Percentiles rank a stretch among this genome's conserved stretches.
Conservation (phyloP, 176 grass and related monocot genomes). For the Saccharum officinarum region DNA sequence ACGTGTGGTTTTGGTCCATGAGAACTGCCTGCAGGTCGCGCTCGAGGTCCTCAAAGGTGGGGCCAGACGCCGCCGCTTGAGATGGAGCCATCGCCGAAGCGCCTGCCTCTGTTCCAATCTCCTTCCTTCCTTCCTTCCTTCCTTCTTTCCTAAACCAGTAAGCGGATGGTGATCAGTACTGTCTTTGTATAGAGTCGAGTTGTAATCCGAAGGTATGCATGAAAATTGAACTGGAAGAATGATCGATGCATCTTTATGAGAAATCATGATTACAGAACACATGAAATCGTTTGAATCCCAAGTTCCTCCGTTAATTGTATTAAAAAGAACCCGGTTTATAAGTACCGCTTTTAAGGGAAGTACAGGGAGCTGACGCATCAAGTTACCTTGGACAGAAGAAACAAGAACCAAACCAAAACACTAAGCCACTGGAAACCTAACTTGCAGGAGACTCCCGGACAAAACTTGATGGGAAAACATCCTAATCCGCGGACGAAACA, state of each 20-base stretch:
- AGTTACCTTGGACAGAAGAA: constrained; percentile 27
- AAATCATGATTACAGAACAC: not conserved
- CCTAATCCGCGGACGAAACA: not conserved
- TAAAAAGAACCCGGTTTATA: not conserved
- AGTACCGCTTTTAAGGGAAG: not conserved
- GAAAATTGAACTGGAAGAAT: not conserved
- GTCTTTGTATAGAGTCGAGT: not conserved
- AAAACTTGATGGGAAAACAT: not conserved
- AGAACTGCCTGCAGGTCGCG: constrained; percentile 76
- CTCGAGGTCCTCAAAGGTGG: constrained; percentile 79
- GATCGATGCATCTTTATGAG: not conserved
- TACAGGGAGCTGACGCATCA: constrained; percentile 23
- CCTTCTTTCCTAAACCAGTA: constrained; percentile 18
- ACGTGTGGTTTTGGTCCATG: constrained; percentile 64
- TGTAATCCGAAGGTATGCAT: not conserved
- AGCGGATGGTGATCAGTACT: not conserved
- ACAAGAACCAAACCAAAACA: not conserved
- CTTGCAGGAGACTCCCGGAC: not conserved
- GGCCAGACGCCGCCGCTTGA: constrained; percentile 28
- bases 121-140: not conserved
- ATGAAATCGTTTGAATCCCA: not conserved
- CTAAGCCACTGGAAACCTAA: not conserved
- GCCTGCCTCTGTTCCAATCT: not conserved
- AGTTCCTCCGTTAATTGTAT: not conserved
- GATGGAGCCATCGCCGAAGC: constrained; percentile 42